phyloP scores from a whole-genome alignment of 805 yeast genomes.

The Pichia gijzeniarum region DNA sequence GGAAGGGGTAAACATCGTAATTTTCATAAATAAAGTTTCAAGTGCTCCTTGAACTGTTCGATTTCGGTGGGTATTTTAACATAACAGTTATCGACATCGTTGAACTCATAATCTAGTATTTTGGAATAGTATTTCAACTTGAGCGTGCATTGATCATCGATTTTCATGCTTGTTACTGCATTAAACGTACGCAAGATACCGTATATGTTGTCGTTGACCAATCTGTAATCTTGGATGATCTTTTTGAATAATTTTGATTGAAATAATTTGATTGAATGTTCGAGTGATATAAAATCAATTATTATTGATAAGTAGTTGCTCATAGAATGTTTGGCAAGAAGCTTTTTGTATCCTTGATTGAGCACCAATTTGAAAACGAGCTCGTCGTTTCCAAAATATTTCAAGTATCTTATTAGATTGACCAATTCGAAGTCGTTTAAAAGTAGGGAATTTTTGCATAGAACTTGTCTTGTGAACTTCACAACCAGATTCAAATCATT shows the following conservation, averaged over 20 bases:
- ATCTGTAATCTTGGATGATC: constrained; percentile 30
- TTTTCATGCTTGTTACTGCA: not conserved
- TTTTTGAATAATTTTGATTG: constrained; percentile 24
- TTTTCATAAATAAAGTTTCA: constrained; percentile 1
- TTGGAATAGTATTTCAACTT: constrained; percentile 26
- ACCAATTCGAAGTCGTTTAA: constrained; percentile 22
- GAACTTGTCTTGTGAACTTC: constrained; percentile 26
- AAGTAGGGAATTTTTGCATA: constrained; percentile 24
- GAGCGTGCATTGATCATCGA: not conserved
- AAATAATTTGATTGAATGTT: constrained; percentile 17
- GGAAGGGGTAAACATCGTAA: too few species aligned
- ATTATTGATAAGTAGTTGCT: constrained; percentile 29
- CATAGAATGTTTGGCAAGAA: constrained; percentile 10
- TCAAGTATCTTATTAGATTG: constrained; percentile 23
- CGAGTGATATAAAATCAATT: constrained; percentile 23
- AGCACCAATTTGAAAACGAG: constrained; percentile 23
- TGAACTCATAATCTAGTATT: constrained; percentile 29
- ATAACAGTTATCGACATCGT: constrained; percentile 31
- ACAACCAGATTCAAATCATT: constrained; percentile 21
- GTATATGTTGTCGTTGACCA: constrained; percentile 30
- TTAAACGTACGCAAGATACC: constrained; percentile 29
- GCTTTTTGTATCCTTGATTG: constrained; percentile 29
- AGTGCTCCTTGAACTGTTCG: constrained; percentile 20
- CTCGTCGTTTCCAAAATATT: constrained; percentile 14
- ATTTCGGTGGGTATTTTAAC: constrained; percentile 29